These are phyloP conservation scores for Psilocybe subaeruginosa DNA, from an alignment of 768 basidiomycete genomes.

Conservation along the genomic window DNA sequence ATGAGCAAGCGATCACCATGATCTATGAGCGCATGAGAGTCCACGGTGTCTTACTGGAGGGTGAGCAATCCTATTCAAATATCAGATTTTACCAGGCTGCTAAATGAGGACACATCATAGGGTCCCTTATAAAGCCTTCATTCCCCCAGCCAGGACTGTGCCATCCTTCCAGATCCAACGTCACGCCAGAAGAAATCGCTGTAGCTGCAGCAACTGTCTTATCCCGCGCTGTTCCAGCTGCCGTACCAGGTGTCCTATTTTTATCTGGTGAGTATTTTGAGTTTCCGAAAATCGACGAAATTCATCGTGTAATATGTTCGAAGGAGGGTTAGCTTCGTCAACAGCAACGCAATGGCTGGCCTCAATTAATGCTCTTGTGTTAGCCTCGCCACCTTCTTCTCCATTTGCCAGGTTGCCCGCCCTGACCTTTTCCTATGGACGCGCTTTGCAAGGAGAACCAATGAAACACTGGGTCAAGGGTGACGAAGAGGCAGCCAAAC, in stretches of 20 bases:
- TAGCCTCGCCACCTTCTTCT: constrained; percentile 33
- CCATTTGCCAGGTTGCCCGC: constrained; percentile 43
- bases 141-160: constrained; percentile 53
- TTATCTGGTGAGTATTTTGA: constrained; percentile 41
- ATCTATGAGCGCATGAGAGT: constrained; percentile 48
- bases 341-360: constrained; percentile 44
- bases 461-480: constrained; percentile 49
- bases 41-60: constrained; percentile 53
- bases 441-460: constrained; percentile 53
- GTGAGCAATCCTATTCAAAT: constrained; percentile 26
- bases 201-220: constrained; percentile 48
- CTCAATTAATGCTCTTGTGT: constrained; percentile 41
- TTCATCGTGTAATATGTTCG: neutral
- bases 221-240: constrained; percentile 45
- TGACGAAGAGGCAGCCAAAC: constrained; percentile 42
- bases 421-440: constrained; percentile 52
- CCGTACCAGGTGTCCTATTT: constrained; percentile 53
- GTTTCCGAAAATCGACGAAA: neutral
- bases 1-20: constrained; percentile 45
- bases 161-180: constrained; percentile 37
- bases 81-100: neutral
- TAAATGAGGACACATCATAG: constrained; percentile 23
- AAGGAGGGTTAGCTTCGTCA: constrained; percentile 46
- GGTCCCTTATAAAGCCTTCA: constrained; percentile 53
- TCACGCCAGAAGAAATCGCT: constrained; percentile 44